These are phyloP conservation scores for Scutellaria barbata DNA, from an alignment of 257 asterid species.

Conservation along the genomic window DNA sequence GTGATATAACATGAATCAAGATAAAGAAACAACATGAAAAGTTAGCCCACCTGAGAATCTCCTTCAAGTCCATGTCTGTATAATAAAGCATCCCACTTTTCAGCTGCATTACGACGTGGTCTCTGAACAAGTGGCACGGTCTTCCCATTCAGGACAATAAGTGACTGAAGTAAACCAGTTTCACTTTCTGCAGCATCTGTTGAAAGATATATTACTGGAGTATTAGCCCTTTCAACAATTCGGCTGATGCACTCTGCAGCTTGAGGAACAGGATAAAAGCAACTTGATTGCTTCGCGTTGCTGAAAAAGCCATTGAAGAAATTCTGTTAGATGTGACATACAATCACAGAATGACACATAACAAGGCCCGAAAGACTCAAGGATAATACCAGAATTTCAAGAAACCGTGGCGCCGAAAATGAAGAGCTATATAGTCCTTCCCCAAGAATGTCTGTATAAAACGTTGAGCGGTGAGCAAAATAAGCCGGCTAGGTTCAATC, in stretches of 20 bases:
- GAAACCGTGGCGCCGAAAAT: slow-evolving; percentile 96
- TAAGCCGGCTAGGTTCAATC: slow-evolving; percentile 88
- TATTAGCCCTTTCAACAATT: slow-evolving; percentile 66
- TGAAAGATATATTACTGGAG: slow-evolving; percentile 87
- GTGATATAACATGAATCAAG: slow-evolving; percentile 6
- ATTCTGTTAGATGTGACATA: slow-evolving; percentile 16
- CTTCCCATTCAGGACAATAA: slow-evolving; percentile 67
- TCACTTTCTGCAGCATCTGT: slow-evolving; percentile 98
- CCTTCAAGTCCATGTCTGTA: slow-evolving; percentile 87
- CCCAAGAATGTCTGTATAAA: slow-evolving; percentile 95
- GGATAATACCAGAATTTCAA: slow-evolving; percentile 85
- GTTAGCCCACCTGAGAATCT: slow-evolving; percentile 74
- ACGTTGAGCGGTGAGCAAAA: slow-evolving; percentile 92
- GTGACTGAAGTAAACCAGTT: slow-evolving; percentile 87
- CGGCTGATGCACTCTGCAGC: slow-evolving; percentile 94
- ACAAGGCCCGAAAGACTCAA: slow-evolving; percentile 21
- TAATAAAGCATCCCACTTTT: slow-evolving; percentile 96
- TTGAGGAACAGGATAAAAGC: slow-evolving; percentile 97
- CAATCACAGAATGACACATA: slow-evolving; percentile 26
- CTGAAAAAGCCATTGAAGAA: slow-evolving; percentile 50
- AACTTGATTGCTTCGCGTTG: slow-evolving; percentile 83
- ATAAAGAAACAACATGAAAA: neutral
- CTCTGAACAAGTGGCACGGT: slow-evolving; percentile 86
- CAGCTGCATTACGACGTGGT: slow-evolving; percentile 85
- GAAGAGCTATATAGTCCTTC: slow-evolving; percentile 83